Evolutionary conservation across 371 early-diverging fungal species (phyloP).

Genomic region (Mortierella sp.): DNA sequence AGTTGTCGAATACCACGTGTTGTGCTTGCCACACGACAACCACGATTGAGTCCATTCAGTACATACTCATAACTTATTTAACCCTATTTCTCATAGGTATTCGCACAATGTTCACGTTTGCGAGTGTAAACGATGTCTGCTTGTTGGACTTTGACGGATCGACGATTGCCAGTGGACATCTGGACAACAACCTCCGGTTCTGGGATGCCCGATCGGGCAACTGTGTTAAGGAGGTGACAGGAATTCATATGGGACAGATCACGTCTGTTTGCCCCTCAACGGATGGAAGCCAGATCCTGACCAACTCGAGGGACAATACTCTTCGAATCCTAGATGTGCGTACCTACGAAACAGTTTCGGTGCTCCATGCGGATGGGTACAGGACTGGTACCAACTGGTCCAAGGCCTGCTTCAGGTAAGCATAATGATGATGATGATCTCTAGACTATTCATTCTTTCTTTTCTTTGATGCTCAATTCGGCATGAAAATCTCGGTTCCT

Average conservation of each 20-base stretch:
- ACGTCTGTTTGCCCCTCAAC: conserved; percentile 86
- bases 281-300: conserved; percentile 84
- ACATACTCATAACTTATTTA: not conserved
- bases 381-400: conserved; percentile 91
- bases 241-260: conserved; percentile 90
- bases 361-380: conserved; percentile 82
- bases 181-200: conserved; percentile 91
- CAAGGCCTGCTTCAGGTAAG: conserved; percentile 84
- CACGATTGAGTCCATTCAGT: not conserved
- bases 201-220: conserved; percentile 93
- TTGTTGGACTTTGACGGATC: conserved; percentile 89
- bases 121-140: conserved; percentile 94
- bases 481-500: not conserved
- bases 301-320: conserved; percentile 95
- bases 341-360: conserved; percentile 80
- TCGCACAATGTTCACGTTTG: conserved; percentile 92
- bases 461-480: not conserved
- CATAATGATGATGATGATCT: not conserved
- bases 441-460: not conserved
- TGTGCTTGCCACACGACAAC: not conserved
- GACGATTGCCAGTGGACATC: conserved; percentile 91
- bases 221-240: conserved; percentile 85
- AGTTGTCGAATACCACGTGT: conserved; percentile 30
- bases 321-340: conserved; percentile 87
- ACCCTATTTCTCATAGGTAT: conserved; percentile 62